A percentile compares a stretch with the other conserved stretches of the same genome.
phyloP scores from a whole-genome alignment of 371 early-diverging fungal species.

The Coemansia sp. region DNA sequence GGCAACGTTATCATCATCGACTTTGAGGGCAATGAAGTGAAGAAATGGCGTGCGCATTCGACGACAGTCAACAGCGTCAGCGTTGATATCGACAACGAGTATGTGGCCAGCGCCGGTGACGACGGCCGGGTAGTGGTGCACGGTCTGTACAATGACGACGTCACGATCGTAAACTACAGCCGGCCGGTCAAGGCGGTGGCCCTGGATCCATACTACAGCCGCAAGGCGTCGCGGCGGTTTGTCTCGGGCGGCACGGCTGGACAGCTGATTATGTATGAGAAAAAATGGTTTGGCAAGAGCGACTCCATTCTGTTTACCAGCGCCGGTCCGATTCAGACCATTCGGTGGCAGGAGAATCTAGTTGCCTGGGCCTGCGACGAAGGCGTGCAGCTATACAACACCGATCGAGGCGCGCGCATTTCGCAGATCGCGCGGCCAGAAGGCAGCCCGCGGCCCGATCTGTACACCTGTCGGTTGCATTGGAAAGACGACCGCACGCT shows the following conservation, averaged over 20 bases:
- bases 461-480: constrained; percentile 80
- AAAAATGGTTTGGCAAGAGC: constrained; percentile 58
- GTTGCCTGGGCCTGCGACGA: constrained; percentile 95
- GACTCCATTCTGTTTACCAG: constrained; percentile 78
- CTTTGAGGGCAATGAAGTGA: constrained; percentile 85
- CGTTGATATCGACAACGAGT: constrained; percentile 85
- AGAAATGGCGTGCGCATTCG: constrained; percentile 71
- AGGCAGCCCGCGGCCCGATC: constrained; percentile 80
- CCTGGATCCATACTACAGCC: constrained; percentile 82
- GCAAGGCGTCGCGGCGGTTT: constrained; percentile 70
- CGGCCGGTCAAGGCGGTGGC: constrained; percentile 89
- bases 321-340: constrained; percentile 84
- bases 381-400: constrained; percentile 39
- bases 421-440: constrained; percentile 81
- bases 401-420: constrained; percentile 55
- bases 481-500: constrained; percentile 81
- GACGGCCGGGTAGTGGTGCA: constrained; percentile 66
- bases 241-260: constrained; percentile 91
- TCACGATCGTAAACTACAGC: constrained; percentile 60
- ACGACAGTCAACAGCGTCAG: constrained; percentile 85
- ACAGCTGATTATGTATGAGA: constrained; percentile 76
- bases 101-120: constrained; percentile 86
- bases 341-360: constrained; percentile 78
- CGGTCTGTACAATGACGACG: constrained; percentile 21
- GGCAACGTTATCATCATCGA: constrained; percentile 90